Evolutionary conservation across 2,329 filamentous ascomycete species (phyloP).

Genomic region (Microcyclosporella mali): DNA sequence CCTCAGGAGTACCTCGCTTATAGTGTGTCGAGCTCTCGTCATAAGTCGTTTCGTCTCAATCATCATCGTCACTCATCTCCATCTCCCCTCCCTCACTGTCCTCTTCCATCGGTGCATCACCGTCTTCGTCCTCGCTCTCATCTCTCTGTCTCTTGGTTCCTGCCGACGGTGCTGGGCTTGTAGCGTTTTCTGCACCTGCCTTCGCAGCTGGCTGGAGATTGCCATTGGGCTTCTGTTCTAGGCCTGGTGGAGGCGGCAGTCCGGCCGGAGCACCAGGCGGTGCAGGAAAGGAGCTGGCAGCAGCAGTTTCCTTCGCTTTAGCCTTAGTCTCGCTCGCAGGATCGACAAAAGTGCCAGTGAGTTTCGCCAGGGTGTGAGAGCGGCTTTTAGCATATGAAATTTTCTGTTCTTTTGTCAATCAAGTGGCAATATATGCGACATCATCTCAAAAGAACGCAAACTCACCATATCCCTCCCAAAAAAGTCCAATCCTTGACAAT

Average conservation of each 20-base stretch:
- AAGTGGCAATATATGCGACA: background rate
- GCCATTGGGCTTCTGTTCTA: conserved; percentile 25
- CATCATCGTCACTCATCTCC: conserved; percentile 71
- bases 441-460: conserved; percentile 17
- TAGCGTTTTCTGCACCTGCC: conserved; percentile 42
- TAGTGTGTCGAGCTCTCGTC: background rate
- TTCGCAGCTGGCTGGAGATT: conserved; percentile 28
- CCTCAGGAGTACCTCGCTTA: background rate
- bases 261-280: conserved; percentile 21
- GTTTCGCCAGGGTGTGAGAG: conserved; percentile 79
- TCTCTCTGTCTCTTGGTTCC: conserved; percentile 48
- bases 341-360: conserved; percentile 82
- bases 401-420: conserved; percentile 51
- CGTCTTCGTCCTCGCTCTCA: conserved; percentile 32
- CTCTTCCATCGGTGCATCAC: conserved; percentile 39
- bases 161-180: conserved; percentile 42
- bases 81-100: conserved; percentile 49
- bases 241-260: conserved; percentile 20
- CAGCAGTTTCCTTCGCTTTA: conserved; percentile 13
- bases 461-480: conserved; percentile 78
- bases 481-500: conserved; percentile 78
- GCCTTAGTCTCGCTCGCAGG: conserved; percentile 14
- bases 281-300: conserved; percentile 29
- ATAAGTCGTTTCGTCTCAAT: conserved; percentile 23
- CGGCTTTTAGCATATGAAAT: conserved; percentile 87